Conservation (phyloP, 257 asterid genomes). For the Lycium ferocissimum region DNA sequence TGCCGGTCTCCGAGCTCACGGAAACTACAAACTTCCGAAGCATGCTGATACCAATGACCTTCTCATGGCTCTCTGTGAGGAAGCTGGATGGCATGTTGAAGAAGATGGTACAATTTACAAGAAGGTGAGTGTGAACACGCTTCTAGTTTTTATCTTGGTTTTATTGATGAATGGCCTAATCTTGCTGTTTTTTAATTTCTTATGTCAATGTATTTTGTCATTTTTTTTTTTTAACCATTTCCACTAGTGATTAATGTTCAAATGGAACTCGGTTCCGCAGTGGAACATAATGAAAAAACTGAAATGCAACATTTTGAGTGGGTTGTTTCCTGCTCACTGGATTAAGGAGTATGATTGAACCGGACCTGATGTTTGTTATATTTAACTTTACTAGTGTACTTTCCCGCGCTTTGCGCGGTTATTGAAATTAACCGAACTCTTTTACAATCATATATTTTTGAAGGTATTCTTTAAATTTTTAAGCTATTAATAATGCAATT, state of each 20-base stretch:
- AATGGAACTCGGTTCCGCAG: too few relatives aligned
- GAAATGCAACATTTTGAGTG: neutral
- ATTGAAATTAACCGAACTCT: too few relatives aligned
- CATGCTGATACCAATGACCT: conserved; percentile 77
- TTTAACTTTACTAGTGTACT: too few relatives aligned
- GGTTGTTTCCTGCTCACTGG: neutral
- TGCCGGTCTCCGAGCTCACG: conserved; percentile 65
- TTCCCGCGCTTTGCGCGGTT: too few relatives aligned
- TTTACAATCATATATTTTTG: too few relatives aligned
- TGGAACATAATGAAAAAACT: too few relatives aligned
- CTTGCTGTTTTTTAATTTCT: neutral
- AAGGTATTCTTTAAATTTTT: too few relatives aligned
- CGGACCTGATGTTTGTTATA: too few relatives aligned
- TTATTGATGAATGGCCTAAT: neutral
- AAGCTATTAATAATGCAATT: too few relatives aligned
- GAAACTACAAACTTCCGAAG: conserved; percentile 64
- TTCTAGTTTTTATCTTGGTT: neutral
- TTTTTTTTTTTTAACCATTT: neutral
- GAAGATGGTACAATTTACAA: conserved; percentile 65
- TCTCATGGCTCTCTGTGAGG: conserved; percentile 73
- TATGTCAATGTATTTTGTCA: neutral
- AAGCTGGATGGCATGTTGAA: conserved; percentile 85
- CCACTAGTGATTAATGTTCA: too few relatives aligned
- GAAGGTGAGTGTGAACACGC: conserved; percentile 39
- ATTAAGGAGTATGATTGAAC: too few relatives aligned